Conservation (phyloP, 2,329 filamentous ascomycete species). For the Fusarium sp. region DNA sequence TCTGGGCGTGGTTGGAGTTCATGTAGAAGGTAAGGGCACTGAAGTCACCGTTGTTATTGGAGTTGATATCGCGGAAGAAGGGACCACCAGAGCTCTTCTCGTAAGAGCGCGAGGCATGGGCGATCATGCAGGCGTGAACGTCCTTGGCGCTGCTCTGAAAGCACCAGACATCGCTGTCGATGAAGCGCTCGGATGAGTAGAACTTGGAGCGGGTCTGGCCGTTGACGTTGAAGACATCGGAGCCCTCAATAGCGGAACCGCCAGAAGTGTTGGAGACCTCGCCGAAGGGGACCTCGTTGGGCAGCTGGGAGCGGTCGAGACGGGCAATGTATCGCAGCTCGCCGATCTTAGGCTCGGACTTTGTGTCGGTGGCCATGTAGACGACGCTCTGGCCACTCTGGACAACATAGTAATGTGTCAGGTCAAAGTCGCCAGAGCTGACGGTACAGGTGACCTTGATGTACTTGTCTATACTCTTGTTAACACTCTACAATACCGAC, state of each 20-base stretch:
- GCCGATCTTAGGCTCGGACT: slow-evolving; percentile 67
- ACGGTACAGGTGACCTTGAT: slow-evolving; percentile 74
- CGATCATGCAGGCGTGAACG: slow-evolving; percentile 73
- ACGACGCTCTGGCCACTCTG: slow-evolving; percentile 72
- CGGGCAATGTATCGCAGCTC: slow-evolving; percentile 77
- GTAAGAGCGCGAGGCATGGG: slow-evolving; percentile 61
- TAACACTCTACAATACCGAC: background rate
- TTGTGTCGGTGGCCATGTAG: slow-evolving; percentile 74
- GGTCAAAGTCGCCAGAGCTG: slow-evolving; percentile 57
- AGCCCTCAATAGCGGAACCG: slow-evolving; percentile 68
- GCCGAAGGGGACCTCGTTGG: slow-evolving; percentile 68
- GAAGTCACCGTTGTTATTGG: slow-evolving; percentile 72
- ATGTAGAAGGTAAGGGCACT: slow-evolving; percentile 77
- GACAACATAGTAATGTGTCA: slow-evolving; percentile 76
- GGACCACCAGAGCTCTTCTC: slow-evolving; percentile 77
- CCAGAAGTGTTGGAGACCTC: slow-evolving; percentile 69
- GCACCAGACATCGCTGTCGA: slow-evolving; percentile 76
- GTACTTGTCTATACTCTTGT: slow-evolving; percentile 56
- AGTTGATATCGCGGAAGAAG: slow-evolving; percentile 76
- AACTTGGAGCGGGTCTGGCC: slow-evolving; percentile 79
- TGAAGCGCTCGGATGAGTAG: slow-evolving; percentile 78
- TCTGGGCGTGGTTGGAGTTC: slow-evolving; percentile 76
- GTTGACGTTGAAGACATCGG: slow-evolving; percentile 71
- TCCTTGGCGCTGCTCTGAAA: slow-evolving; percentile 63
- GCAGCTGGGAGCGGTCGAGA: slow-evolving; percentile 65